phyloP scores from a whole-genome alignment of 306 rosid species.

The Corylus heterophylla region DNA sequence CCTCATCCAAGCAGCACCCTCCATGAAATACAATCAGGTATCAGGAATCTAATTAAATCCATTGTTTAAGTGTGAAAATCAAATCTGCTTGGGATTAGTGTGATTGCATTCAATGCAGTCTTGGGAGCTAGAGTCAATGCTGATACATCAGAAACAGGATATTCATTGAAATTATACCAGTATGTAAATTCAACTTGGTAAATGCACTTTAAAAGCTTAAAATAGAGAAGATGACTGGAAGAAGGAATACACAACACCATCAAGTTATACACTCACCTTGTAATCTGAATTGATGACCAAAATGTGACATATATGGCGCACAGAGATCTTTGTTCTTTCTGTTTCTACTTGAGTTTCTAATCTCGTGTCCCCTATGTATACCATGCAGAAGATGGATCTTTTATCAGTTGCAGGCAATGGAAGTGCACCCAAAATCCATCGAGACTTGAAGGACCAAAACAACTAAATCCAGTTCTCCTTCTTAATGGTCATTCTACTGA shows the following conservation, averaged over 20 bases:
- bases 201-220: not conserved
- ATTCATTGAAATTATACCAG: not conserved
- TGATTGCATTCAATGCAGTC: not conserved
- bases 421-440: conserved; percentile 17
- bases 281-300: not conserved
- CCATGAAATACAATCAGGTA: conserved; percentile 35
- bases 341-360: not conserved
- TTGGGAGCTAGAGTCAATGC: too few species aligned
- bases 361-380: not conserved
- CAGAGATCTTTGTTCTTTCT: not conserved
- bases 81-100: not conserved
- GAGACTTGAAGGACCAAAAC: conserved; percentile 8
- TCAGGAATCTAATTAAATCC: not conserved
- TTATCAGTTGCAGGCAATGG: conserved; percentile 33
- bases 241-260: not conserved
- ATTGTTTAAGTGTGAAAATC: not conserved
- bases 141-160: not conserved
- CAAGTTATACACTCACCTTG: not conserved
- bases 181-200: not conserved
- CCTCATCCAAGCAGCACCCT: conserved; percentile 20
- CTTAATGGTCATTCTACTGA: conserved; percentile 39
- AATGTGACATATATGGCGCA: not conserved
- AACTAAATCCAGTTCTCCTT: conserved; percentile 36
- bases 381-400: conserved; percentile 35
- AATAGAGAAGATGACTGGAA: not conserved